Evolutionary conservation across 2,329 filamentous ascomycete genomes (phyloP), one percentile per base, ranked within the genome.

Genomic region (Macroventuria anomochaeta): DNA sequence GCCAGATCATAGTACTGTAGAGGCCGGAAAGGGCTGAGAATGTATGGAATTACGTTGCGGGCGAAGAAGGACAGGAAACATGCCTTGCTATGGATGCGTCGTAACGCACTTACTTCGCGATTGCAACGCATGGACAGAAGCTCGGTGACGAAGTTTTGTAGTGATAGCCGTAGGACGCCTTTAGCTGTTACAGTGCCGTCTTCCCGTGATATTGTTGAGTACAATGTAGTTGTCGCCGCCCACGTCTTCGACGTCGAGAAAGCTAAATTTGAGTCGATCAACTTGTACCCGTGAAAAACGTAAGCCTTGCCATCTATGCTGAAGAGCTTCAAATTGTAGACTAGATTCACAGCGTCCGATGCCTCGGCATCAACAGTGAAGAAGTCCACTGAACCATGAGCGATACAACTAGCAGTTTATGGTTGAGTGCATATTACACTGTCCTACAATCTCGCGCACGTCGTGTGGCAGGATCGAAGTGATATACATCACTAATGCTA

Each of bases 321-420:
- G 15, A 41, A 3, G 3, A 48, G 13, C 2, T 48, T n/a, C 8
- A 48, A 21, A 7, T 86, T 80, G 64, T 88, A 88, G 0, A 80
- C 81, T 25, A 88, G 70, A 57, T 84, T 86, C 23, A 78, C 78
- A 5, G 83, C 85, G 15, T 85, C 84, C 0, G 85, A 80, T 0
- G 81, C 78, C 53, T 80, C 77, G 29, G 77, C 71, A 62, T 86
- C 81, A 12, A 77, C 68, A 28, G 78, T 76, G 64, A 88, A 87
- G 17, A 88, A 71, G 26, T 83, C 79, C 61, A 88, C 84, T 46
- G 79, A 74, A 17, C 85, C 85, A 8, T 80, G 75, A 46, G 81
- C 79, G 23, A 87, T 81, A n/a, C 78, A 86, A n/a, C 11, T 41
- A 13, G 2, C n/a, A n/a, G n/a, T n/a, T n/a, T n/a, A n/a, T n/a